Base-by-base conservation (phyloP, 1,139 yeast species). In the Zygosaccharomyces pseudobailii region DNA sequence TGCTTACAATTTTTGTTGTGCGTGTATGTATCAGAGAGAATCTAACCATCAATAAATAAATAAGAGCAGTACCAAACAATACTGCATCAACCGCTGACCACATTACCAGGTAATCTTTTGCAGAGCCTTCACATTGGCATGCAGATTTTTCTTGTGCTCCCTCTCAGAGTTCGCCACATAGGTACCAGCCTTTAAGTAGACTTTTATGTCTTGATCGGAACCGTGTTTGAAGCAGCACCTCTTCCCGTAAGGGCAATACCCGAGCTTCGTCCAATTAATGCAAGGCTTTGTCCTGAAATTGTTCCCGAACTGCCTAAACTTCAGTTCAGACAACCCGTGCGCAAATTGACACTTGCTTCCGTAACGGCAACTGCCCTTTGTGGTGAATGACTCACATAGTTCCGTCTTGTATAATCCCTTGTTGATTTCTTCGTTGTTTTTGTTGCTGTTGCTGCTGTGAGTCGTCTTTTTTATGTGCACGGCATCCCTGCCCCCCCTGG, bases 311-410 rank as follows among this genome's bases (percentile, higher is more conserved):
- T 81, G 84, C 43, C 87, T 82, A 19, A 67, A 61, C 65, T 87
- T 87, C 59, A 89, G 72, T 65, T 89, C 97, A 49, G 76, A 71
- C 37, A 78, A 75, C 21, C 97, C 97, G 61, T 89, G 97, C 6
- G 97, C 97, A 74, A 89, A 89, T 69, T 89, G 97, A 65, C 97
- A 89, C 70, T 89, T 89, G 56, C 78, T 77, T 3, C 95, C 95
- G 64, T 89, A 89, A 7, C 95, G 95, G 66, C 97, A 89, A 50
- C 66, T 62, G 23, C 92, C 92, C 54, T 80, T 76, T 58, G 80
- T 82, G 65, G 82, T 78, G 66, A 74, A 89, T 33, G 90, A 82
- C 32, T 84, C 87, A 68, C 97, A 89, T 51, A 89, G 75, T 68
- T 89, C 97, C 0, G 97, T 89, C 71, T 89, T 89, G 76, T 88